Percentiles rank a stretch among this genome's conserved stretches.
Evolutionary conservation across 768 basidiomycete species (phyloP).

Genomic region (Termitomyces sp.): DNA sequence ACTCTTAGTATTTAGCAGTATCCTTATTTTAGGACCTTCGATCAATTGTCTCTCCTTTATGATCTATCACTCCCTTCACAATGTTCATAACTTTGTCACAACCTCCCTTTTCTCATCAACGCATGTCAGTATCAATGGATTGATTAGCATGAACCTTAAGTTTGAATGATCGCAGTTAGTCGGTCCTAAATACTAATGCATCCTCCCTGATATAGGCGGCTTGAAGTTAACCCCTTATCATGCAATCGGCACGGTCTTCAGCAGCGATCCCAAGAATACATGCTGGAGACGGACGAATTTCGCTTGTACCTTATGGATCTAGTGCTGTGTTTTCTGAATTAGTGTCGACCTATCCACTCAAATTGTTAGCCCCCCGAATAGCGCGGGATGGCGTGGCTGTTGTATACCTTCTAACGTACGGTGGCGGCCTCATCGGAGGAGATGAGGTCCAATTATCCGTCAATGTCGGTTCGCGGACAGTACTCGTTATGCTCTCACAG

Average conservation of each 20-base stretch:
- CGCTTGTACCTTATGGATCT: conserved; percentile 44
- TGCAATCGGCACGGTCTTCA: conserved; percentile 4
- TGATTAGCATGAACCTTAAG: background rate
- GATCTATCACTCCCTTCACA: conserved; percentile 10
- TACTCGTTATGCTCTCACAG: conserved; percentile 79
- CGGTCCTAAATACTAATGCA: background rate
- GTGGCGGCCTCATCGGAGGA: conserved; percentile 87
- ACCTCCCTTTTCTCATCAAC: background rate
- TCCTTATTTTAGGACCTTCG: conserved; percentile 17
- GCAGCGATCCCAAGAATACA: conserved; percentile 22
- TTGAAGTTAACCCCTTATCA: conserved; percentile 5
- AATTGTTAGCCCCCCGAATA: conserved; percentile 72
- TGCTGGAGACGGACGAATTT: conserved; percentile 54
- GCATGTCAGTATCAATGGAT: background rate
- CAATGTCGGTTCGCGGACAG: conserved; percentile 48
- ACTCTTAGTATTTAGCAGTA: conserved; percentile 10
- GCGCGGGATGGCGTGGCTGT: conserved; percentile 47
- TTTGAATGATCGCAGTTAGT: background rate
- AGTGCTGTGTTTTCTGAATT: conserved; percentile 66
- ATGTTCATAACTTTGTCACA: background rate
- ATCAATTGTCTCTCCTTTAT: conserved; percentile 18
- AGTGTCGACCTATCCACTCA: conserved; percentile 80
- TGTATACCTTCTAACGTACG: conserved; percentile 81
- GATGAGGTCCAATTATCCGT: conserved; percentile 66
- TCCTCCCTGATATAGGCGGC: background rate